Conservation (phyloP, 345 rosid genomes). For the Lenwebbia sp. region DNA sequence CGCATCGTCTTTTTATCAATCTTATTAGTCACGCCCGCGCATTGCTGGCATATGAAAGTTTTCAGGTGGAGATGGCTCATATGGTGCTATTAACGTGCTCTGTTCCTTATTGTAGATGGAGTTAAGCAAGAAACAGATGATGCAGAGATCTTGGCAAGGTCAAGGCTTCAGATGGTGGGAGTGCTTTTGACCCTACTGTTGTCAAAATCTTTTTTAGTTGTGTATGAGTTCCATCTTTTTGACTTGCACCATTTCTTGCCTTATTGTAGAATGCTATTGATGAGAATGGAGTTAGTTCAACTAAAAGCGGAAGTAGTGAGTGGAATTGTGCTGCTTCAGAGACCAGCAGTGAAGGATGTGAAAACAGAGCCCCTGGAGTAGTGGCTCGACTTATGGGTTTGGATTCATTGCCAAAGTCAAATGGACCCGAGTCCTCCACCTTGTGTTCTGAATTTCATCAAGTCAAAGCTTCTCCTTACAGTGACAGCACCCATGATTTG, state of each 20-base stretch:
- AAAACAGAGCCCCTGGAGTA: constrained; percentile 65
- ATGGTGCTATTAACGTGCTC: not conserved
- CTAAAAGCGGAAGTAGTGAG: constrained; percentile 37
- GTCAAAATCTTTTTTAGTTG: not conserved
- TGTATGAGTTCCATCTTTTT: not conserved
- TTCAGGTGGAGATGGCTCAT: not conserved
- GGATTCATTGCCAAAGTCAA: constrained; percentile 65
- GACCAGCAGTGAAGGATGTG: constrained; percentile 59
- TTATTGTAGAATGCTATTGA: constrained; percentile 34
- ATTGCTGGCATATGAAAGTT: not conserved
- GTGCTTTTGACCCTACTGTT: not conserved
- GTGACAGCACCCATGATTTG: constrained; percentile 9
- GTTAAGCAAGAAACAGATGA: constrained; percentile 34
- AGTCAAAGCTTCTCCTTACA: constrained; percentile 16
- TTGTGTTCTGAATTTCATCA: constrained; percentile 19
- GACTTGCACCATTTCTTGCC: not conserved
- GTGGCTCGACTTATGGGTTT: constrained; percentile 97
- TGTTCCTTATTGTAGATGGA: constrained; percentile 18
- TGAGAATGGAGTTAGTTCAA: constrained; percentile 25
- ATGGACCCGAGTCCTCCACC: constrained; percentile 21
- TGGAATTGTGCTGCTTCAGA: constrained; percentile 50
- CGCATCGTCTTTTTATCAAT: not conserved
- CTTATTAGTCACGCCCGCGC: not conserved
- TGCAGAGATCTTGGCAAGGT: constrained; percentile 11
- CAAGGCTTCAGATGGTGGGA: constrained; percentile 25